Evolutionary conservation across 139 green algal genomes (phyloP).

Genomic region (Closterium sp.): DNA sequence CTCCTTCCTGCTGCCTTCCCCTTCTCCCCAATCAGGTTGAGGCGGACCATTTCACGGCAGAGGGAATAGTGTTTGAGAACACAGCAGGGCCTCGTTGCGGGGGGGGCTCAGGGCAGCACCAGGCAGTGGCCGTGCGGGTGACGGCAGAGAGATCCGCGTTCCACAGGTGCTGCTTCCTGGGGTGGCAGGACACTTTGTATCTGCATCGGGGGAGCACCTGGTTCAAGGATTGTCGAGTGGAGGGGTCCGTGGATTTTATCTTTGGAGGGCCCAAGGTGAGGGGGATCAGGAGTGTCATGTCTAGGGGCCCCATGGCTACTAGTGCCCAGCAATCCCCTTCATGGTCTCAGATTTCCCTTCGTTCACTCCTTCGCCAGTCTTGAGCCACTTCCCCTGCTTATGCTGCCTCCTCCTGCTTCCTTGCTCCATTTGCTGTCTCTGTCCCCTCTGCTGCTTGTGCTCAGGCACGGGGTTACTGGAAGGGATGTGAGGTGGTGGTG

Average conservation of each 20-base stretch:
- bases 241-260: constrained; percentile 7
- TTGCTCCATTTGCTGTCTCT: neutral
- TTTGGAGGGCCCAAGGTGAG: constrained; percentile 14
- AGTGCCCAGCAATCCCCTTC: neutral
- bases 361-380: neutral
- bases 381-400: neutral
- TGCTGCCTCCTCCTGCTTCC: neutral
- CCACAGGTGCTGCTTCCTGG: constrained; percentile 2
- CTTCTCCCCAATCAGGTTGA: constrained; percentile 1
- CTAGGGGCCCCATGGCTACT: neutral
- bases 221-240: neutral
- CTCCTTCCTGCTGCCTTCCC: neutral
- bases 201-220: neutral
- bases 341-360: neutral
- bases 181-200: constrained; percentile 8
- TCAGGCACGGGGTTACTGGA: neutral
- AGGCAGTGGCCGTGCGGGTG: constrained; percentile 10
- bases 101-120: constrained; percentile 1
- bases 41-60: neutral
- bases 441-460: neutral
- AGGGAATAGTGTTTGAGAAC: neutral
- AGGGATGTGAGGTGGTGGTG: neutral
- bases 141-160: neutral
- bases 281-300: neutral
- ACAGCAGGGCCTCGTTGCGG: neutral